These are phyloP conservation scores for Aspergillus aculeatus DNA, from an alignment of 2,329 filamentous ascomycete species.

Conservation along the genomic window DNA sequence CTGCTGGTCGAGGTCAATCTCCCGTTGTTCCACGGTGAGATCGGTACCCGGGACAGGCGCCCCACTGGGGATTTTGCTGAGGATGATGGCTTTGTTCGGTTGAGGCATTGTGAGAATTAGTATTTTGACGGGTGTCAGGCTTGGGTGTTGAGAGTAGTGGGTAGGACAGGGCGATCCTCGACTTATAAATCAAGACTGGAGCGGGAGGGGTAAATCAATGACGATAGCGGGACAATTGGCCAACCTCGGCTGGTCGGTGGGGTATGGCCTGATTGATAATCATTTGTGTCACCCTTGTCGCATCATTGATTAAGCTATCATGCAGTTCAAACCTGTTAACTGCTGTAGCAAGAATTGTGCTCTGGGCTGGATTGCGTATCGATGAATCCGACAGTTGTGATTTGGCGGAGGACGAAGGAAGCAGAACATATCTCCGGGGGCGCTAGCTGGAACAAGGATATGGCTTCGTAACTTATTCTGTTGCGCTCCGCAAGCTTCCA, in stretches of 20 bases:
- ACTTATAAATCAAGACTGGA: neutral
- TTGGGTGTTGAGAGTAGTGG: neutral
- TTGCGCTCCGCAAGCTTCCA: too few relatives aligned
- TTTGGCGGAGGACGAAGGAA: too few relatives aligned
- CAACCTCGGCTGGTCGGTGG: neutral
- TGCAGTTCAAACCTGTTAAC: too few relatives aligned
- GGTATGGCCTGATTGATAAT: neutral
- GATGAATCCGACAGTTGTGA: too few relatives aligned
- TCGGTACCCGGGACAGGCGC: conserved; percentile 69
- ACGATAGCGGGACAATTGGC: neutral
- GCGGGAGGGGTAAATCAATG: neutral
- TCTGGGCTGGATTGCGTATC: too few relatives aligned
- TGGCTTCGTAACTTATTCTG: too few relatives aligned
- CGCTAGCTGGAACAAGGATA: too few relatives aligned
- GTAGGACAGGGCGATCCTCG: neutral
- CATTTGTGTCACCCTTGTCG: neutral
- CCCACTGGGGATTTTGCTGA: conserved; percentile 66
- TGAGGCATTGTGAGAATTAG: neutral
- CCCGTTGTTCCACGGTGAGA: conserved; percentile 63
- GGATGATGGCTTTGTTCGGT: conserved; percentile 71
- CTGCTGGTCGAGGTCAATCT: conserved; percentile 60
- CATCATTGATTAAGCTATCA: too few relatives aligned
- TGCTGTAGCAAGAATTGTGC: too few relatives aligned
- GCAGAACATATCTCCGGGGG: too few relatives aligned
- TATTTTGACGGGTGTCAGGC: neutral